phyloP scores from a whole-genome alignment of 306 rosid genomes.

The Comarum palustre region DNA sequence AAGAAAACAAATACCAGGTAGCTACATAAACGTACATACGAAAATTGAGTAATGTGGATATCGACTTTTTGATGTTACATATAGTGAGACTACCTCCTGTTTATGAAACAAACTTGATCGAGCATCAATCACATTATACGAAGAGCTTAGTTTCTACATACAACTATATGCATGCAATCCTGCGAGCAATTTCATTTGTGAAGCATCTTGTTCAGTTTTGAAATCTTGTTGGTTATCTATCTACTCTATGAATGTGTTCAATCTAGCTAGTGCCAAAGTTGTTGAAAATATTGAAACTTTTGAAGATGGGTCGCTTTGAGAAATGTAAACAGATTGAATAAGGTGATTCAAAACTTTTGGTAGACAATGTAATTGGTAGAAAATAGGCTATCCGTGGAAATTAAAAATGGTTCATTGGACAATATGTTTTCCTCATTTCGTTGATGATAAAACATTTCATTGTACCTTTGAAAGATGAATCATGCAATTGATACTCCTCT shows the following conservation, averaged over 20 bases:
- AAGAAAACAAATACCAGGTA: neutral
- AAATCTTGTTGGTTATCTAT: neutral
- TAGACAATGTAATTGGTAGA: constrained; percentile 2
- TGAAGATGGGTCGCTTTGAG: neutral
- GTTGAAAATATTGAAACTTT: neutral
- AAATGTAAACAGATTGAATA: constrained; percentile 1
- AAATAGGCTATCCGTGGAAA: neutral
- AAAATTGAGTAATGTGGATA: neutral
- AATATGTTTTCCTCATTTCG: neutral
- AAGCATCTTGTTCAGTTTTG: neutral
- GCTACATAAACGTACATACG: neutral
- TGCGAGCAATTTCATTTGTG: neutral
- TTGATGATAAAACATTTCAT: neutral
- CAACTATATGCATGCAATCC: neutral
- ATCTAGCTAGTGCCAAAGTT: neutral
- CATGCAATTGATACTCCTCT: neutral
- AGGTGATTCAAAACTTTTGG: neutral
- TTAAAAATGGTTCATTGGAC: neutral
- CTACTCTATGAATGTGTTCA: neutral
- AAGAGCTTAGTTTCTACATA: neutral
- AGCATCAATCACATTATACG: neutral
- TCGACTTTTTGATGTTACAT: neutral
- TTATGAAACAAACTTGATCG: neutral
- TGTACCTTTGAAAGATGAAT: neutral
- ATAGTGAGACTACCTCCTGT: neutral